Conservation (phyloP, 108 stramenopile genomes). For the Cyclotella cryptica region DNA sequence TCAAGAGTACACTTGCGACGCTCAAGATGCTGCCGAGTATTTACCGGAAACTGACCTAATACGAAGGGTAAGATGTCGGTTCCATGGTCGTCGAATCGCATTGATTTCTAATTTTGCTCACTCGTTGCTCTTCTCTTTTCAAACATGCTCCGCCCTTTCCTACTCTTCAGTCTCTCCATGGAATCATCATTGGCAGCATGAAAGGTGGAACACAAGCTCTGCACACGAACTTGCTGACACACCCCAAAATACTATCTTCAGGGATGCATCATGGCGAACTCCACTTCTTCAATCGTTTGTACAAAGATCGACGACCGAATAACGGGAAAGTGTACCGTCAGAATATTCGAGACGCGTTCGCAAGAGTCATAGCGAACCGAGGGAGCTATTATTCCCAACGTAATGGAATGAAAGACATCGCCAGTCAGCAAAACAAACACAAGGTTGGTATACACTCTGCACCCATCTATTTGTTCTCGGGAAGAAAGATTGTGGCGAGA, state of each 20-base stretch:
- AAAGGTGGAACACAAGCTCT: constrained; percentile 34
- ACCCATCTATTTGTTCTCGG: constrained; percentile 25
- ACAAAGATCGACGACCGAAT: not conserved
- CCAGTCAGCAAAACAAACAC: not conserved
- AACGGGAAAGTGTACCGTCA: constrained; percentile 6
- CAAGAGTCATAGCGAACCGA: not conserved
- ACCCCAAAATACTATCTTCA: constrained; percentile 6
- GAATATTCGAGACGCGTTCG: constrained; percentile 16
- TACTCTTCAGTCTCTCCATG: constrained; percentile 8
- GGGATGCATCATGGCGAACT: constrained; percentile 19
- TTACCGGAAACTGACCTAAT: no score
- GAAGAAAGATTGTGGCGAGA: constrained; percentile 10
- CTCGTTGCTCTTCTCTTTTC: no score
- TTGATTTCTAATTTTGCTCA: no score
- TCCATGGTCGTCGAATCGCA: no score
- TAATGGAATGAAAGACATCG: not conserved
- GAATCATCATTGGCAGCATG: constrained; percentile 20
- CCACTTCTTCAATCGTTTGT: constrained; percentile 16
- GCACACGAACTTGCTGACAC: constrained; percentile 6
- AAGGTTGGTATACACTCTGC: constrained; percentile 31
- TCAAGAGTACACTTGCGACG: no score
- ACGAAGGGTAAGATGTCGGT: no score
- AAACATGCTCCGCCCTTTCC: no score
- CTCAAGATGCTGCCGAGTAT: no score
- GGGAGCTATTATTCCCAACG: not conserved